Base-by-base conservation (phyloP, 2,329 filamentous ascomycete species). In the Cadophora sp. region DNA sequence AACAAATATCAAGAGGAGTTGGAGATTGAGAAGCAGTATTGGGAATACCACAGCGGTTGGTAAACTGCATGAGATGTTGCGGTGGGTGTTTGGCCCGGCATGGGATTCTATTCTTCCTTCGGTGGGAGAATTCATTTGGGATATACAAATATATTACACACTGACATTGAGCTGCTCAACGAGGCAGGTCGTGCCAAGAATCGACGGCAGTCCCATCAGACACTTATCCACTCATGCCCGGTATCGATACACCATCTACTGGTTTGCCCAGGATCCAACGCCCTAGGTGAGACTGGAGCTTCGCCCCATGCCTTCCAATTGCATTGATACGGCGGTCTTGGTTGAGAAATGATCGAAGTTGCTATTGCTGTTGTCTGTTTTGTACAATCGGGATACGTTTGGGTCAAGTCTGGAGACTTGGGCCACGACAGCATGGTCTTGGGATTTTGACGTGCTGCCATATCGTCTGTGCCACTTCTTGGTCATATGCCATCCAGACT, bases 21-120 rank as follows among this genome's bases (percentile, higher is more conserved):
- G 33, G 51, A 11, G 33, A 69, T 69, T 65, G 61, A 67, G 61
- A 62, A 58, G 58, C 50, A 62, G 64, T 62, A 60, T 48, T 68
- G 61, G 66, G 66, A n/a, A 27, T 67, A 62, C 16, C 27, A 51
- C 61, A 64, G 48, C 39, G 27, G 27, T 30, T 30, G 27, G 27
- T 30, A 30, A 6, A 30, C 27, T 30, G 6, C 6, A 30, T 30
- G 27, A 30, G 27, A 30, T n/a, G n/a, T n/a, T n/a, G n/a, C n/a
- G n/a, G n/a, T n/a, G n/a, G n/a, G n/a, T n/a, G n/a, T n/a, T n/a
- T n/a, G n/a, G n/a, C n/a, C n/a, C n/a, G n/a, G n/a, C n/a, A n/a
- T n/a, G n/a, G n/a, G n/a, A n/a, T n/a, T n/a, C n/a, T n/a, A n/a
- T n/a, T n/a, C n/a, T n/a, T n/a, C n/a, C n/a, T n/a, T n/a, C n/a